Evolutionary conservation across 2,329 filamentous ascomycete species (phyloP).

Genomic region (Claviceps sp.): DNA sequence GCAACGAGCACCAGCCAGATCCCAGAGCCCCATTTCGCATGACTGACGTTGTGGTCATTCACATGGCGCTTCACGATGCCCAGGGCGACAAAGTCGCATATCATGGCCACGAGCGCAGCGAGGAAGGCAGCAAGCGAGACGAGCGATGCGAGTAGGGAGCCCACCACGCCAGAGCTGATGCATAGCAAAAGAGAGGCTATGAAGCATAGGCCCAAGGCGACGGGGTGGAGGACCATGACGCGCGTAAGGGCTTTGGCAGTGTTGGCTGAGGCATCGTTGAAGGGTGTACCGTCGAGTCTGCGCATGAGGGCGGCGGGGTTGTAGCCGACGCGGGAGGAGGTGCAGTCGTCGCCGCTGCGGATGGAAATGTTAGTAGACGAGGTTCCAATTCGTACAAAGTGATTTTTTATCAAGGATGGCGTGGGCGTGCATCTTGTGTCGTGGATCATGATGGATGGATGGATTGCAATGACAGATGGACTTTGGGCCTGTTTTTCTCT

Average conservation of each 20-base stretch:
- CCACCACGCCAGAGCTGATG: conserved; percentile 36
- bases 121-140: conserved; percentile 37
- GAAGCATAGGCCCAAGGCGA: conserved; percentile 44
- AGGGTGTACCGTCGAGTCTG: conserved; percentile 22
- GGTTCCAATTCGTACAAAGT: too few relatives aligned
- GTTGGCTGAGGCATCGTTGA: conserved; percentile 28
- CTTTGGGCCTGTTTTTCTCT: not conserved
- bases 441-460: too few relatives aligned
- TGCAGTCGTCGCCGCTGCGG: conserved; percentile 29
- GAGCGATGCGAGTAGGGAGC: conserved; percentile 36
- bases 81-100: conserved; percentile 46
- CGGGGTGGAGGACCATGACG: conserved; percentile 49
- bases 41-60: conserved; percentile 32
- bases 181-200: conserved; percentile 44
- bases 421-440: too few relatives aligned
- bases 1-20: conserved; percentile 47
- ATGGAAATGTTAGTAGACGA: not conserved
- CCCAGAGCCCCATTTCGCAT: conserved; percentile 37
- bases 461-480: too few relatives aligned
- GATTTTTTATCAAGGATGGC: too few relatives aligned
- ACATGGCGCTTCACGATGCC: conserved; percentile 38
- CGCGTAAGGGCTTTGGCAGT: conserved; percentile 38
- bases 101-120: conserved; percentile 33
- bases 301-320: conserved; percentile 33
- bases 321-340: conserved; percentile 38